These are phyloP conservation scores for Hansenula sp. DNA, from an alignment of 1,139 yeast species.

Conservation along the genomic window DNA sequence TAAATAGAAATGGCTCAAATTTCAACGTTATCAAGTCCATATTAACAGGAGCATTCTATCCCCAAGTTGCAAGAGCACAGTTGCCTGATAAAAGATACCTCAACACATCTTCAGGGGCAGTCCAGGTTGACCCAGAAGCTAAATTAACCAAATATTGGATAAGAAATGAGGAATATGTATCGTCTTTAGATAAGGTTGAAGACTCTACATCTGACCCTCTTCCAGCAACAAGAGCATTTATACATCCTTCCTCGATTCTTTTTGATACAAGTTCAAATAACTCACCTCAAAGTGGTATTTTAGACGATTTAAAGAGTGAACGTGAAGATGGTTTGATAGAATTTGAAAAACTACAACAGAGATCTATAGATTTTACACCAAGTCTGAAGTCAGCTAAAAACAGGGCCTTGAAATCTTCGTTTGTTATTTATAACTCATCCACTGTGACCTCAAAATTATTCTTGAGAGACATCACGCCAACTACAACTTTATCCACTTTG, in stretches of 20 bases:
- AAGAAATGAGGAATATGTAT: slow-evolving; percentile 47
- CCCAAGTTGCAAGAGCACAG: slow-evolving; percentile 76
- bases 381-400: slow-evolving; percentile 21
- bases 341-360: slow-evolving; percentile 16
- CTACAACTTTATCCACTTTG: slow-evolving; percentile 62
- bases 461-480: slow-evolving; percentile 75
- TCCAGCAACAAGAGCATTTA: slow-evolving; percentile 66
- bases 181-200: slow-evolving; percentile 18
- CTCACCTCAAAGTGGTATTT: background rate
- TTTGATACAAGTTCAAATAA: slow-evolving; percentile 36
- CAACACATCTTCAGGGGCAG: slow-evolving; percentile 69
- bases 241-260: slow-evolving; percentile 79
- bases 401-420: slow-evolving; percentile 40
- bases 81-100: slow-evolving; percentile 76
- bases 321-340: slow-evolving; percentile 39
- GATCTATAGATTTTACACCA: slow-evolving; percentile 34
- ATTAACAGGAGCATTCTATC: slow-evolving; percentile 77
- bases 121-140: slow-evolving; percentile 83
- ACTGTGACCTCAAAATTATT: slow-evolving; percentile 65
- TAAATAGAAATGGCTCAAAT: slow-evolving; percentile 49
- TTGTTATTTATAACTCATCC: slow-evolving; percentile 52
- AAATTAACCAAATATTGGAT: slow-evolving; percentile 69
- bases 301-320: slow-evolving; percentile 15
- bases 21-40: slow-evolving; percentile 56
- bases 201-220: slow-evolving; percentile 18